These are phyloP conservation scores for Ustilago xerochloae DNA, from an alignment of 1,284 basidiomycete species.

Conservation along the genomic window DNA sequence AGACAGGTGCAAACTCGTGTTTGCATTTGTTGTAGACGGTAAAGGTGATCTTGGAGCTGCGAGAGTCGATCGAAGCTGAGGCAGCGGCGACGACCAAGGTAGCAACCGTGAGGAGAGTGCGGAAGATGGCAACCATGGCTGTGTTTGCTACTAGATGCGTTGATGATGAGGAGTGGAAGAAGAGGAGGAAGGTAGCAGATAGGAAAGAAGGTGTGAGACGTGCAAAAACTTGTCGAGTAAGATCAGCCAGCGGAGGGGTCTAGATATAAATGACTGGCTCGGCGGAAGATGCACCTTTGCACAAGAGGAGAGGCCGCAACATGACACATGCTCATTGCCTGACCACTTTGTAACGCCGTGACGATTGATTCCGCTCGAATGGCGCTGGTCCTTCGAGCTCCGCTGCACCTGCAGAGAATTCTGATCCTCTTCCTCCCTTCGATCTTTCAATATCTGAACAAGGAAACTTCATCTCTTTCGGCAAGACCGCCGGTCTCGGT, in stretches of 20 bases:
- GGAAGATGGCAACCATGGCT: conserved; percentile 38
- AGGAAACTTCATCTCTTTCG: no score
- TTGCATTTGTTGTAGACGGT: conserved; percentile 48
- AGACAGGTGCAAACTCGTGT: conserved; percentile 46
- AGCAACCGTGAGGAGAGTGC: conserved; percentile 16
- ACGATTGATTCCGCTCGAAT: background rate
- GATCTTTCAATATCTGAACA: no score
- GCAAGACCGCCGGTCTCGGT: background rate
- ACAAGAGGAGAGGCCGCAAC: background rate
- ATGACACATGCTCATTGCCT: background rate
- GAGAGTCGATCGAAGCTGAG: conserved; percentile 14
- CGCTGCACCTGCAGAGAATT: conserved; percentile 14
- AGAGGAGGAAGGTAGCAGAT: background rate
- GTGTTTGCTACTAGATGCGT: background rate
- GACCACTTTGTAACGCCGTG: background rate
- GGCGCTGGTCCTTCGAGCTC: conserved; percentile 10
- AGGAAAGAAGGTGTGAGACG: background rate
- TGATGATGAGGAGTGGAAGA: background rate
- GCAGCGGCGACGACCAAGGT: conserved; percentile 20
- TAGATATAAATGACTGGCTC: conserved; percentile 11
- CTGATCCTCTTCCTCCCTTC: background rate
- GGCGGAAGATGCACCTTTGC: conserved; percentile 9
- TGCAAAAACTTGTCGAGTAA: background rate
- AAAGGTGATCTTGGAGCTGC: conserved; percentile 47
- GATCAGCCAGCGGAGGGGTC: background rate